Base-by-base conservation (phyloP, 2,329 filamentous ascomycete species). In the Verticillium dahliae region DNA sequence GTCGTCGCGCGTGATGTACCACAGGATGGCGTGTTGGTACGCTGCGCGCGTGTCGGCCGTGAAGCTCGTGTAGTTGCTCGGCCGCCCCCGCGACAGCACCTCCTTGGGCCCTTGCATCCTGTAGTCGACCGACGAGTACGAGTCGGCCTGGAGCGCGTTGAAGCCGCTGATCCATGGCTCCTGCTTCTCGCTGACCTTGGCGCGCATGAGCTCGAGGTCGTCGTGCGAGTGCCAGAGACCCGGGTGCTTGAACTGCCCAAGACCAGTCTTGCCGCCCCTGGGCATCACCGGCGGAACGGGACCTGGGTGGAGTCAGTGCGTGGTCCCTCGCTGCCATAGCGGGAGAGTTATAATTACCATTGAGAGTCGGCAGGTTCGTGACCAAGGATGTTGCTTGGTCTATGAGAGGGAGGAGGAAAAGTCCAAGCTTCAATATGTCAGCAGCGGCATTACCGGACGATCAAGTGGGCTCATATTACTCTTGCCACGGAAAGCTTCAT, bases 1-100 rank as follows among this genome's bases (percentile, higher is more conserved):
- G 33, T 74, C 64, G 59, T 75, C 68, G 7, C 67, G 66, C 1
- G 76, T 78, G 60, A 78, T 76, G 57, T 77, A 77, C 76, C 74
- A 78, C 75, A 77, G 75, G 9, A 77, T 65, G 5, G 76, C 70
- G 56, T 77, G 76, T 59, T 78, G 76, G 62, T 70, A 78, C 1
- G 75, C 74, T 0, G 75, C 75, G 18, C 75, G 69, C 4, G 66
- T 69, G 62, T 78, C 75, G 3, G 69, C 63, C 11, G 72, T 68
- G 61, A 77, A 77, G 1, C 67, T 66, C 2, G 68, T 73, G 54
- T 76, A 75, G 57, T 78, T 78, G 65, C 68, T 75, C 45, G 65
- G 60, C 4, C 57, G 5, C 0, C 75, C 74, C 1, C 75, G 70
- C 5, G 69, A 73, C 6, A 72, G 56, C 2, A 76, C 68, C 0